Evolutionary conservation across 306 rosid genomes (phyloP).

Genomic region (Lagenaria siceraria): DNA sequence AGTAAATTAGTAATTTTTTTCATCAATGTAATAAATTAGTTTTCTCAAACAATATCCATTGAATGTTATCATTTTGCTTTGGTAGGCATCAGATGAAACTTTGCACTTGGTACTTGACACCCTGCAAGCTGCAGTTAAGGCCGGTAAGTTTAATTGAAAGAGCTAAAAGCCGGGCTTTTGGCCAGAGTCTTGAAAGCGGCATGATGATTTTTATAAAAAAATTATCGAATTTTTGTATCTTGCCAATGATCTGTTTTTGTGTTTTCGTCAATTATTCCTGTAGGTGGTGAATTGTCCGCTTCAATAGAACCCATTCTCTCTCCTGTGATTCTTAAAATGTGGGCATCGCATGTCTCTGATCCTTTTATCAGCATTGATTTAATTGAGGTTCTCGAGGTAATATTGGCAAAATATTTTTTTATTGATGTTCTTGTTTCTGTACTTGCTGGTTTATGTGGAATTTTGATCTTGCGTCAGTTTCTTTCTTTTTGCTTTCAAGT

Average conservation of each 20-base stretch:
- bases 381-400: constrained; percentile 92
- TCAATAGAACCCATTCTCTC: constrained; percentile 59
- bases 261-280: constrained; percentile 9
- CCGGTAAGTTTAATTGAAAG: constrained; percentile 35
- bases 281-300: constrained; percentile 54
- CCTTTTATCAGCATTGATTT: constrained; percentile 91
- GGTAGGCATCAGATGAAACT: constrained; percentile 83
- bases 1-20: not conserved
- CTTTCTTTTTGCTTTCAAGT: not conserved
- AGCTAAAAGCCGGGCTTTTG: not conserved
- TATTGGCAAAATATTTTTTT: constrained; percentile 8
- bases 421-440: not conserved
- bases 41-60: constrained; percentile 7
- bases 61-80: constrained; percentile 20
- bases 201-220: not conserved
- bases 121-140: constrained; percentile 55
- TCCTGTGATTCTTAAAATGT: constrained; percentile 68
- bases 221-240: not conserved
- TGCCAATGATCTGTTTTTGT: constrained; percentile 10
- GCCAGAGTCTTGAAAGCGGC: not conserved
- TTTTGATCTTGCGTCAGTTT: not conserved
- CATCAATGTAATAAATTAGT: not conserved
- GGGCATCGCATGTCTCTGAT: constrained; percentile 82
- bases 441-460: not conserved
- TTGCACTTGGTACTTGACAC: constrained; percentile 91